Base-by-base conservation (phyloP, 2,329 filamentous ascomycete species). In the Thielaviopsis punctulata region DNA sequence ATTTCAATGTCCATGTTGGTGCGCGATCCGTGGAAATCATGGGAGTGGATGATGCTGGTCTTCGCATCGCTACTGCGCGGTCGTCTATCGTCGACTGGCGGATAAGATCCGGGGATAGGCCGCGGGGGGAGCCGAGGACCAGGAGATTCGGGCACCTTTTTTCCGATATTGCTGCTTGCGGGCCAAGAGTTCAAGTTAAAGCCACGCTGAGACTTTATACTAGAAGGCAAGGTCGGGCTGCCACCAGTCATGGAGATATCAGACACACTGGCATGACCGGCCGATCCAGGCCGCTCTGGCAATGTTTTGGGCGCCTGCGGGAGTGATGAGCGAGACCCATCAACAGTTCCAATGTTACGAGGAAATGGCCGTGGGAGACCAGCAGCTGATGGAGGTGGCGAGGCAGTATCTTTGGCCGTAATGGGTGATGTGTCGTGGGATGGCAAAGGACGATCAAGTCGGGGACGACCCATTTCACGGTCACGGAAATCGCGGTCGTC, bases 281-380 rank as follows among this genome's bases (percentile, higher is more conserved):
- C 64, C 15, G 72, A 69, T 18, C 63, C 60, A 1, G 73, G 68
- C 15, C 75, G 69, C 22, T 78, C 75, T 30, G 70, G 66, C 36
- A 75, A 66, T 10, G 49, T 54, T 46, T 50, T 50, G 13, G 52
- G 52, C 23, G 52, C 49, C 13, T 54, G 52, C 13, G 52, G 52
- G 21, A 54, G 39, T n/a, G 52, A 54, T 2, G 52, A 54, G 30
- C 52, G 44, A n/a, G 23, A n/a, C 12, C 52, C 48, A 46, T 53
- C 76, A 67, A 4, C 74, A 70, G 13, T 73, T 75, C 60, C 77
- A 78, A 4, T 73, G 71, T n/a, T 76, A 73, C 6, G 74, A 73
- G 1, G 75, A 73, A 46, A 30, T 33, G 45, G 51, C 1, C 30
- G 19, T 5, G 49, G 73, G 0, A 72, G 72, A 4, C 76, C 69